Evolutionary conservation across 495 filamentous ascomycete species (phyloP).

Genomic region (Saxophila tyrrhenica): DNA sequence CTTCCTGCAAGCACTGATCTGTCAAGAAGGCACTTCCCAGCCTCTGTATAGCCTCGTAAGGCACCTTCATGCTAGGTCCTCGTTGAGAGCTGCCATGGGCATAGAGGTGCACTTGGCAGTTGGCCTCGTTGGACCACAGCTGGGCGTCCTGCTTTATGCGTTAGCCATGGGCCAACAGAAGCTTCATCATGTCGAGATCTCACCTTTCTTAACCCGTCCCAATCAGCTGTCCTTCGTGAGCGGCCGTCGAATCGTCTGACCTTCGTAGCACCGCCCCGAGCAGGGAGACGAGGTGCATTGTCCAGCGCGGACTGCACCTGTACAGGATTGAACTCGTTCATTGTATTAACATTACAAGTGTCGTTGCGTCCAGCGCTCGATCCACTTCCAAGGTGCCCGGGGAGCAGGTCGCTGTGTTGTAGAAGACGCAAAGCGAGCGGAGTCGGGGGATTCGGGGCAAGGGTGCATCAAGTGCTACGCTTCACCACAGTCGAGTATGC

Average conservation of each 20-base stretch:
- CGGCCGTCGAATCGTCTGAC: conserved; percentile 45
- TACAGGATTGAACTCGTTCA: not conserved
- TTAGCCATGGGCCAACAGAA: not conserved
- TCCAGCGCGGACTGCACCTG: not conserved
- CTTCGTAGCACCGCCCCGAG: conserved; percentile 7
- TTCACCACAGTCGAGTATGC: not conserved
- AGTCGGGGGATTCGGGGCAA: not conserved
- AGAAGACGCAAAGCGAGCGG: not conserved
- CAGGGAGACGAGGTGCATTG: not conserved
- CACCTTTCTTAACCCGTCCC: conserved; percentile 18
- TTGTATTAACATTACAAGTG: not conserved
- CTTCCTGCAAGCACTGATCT: conserved; percentile 31
- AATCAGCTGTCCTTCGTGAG: conserved; percentile 30
- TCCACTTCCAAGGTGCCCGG: not conserved
- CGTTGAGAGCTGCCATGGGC: conserved; percentile 45
- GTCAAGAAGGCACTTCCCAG: conserved; percentile 38
- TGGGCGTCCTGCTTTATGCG: conserved; percentile 43
- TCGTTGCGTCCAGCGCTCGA: not conserved
- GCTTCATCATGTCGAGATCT: not conserved
- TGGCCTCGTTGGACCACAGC: conserved; percentile 49
- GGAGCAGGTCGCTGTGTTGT: not conserved
- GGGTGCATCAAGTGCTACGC: no score
- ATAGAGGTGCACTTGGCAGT: conserved; percentile 48
- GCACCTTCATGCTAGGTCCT: conserved; percentile 50
- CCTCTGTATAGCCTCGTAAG: conserved; percentile 29